phyloP scores from a whole-genome alignment of 2,329 filamentous ascomycete genomes.

The Claviceps maximensis region DNA sequence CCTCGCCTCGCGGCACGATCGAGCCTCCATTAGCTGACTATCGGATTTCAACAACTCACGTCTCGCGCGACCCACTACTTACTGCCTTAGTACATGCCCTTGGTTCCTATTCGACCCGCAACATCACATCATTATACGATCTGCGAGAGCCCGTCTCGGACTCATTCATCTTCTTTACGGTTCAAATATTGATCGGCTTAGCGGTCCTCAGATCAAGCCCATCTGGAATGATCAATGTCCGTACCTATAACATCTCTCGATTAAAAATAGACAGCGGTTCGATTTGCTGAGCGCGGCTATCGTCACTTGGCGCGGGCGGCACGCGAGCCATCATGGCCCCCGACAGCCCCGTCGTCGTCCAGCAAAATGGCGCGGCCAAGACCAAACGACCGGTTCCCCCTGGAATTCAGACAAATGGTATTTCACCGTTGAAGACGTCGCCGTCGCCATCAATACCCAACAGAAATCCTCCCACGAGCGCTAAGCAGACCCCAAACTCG shows the following conservation, averaged over 20 bases:
- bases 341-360: conserved; percentile 32
- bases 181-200: not conserved
- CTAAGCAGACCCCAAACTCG: conserved; percentile 25
- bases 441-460: conserved; percentile 44
- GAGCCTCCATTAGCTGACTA: conserved; percentile 1
- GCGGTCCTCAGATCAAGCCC: not conserved
- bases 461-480: conserved; percentile 36
- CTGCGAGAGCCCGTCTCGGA: not conserved
- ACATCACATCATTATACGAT: conserved; percentile 9
- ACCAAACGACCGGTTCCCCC: conserved; percentile 55
- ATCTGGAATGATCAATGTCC: conserved; percentile 9
- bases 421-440: conserved; percentile 43
- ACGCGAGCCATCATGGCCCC: conserved; percentile 36
- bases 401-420: conserved; percentile 53
- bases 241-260: not conserved
- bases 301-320: conserved; percentile 4
- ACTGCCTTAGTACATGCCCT: conserved; percentile 6
- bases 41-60: conserved; percentile 3
- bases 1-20: conserved; percentile 5
- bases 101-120: conserved; percentile 5
- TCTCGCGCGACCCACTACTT: conserved; percentile 9
- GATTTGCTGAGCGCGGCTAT: conserved; percentile 2
- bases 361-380: conserved; percentile 38
- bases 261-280: not conserved
- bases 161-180: not conserved